Conservation (phyloP, 1,284 basidiomycete genomes). For the Rhodotorula glutinis region DNA sequence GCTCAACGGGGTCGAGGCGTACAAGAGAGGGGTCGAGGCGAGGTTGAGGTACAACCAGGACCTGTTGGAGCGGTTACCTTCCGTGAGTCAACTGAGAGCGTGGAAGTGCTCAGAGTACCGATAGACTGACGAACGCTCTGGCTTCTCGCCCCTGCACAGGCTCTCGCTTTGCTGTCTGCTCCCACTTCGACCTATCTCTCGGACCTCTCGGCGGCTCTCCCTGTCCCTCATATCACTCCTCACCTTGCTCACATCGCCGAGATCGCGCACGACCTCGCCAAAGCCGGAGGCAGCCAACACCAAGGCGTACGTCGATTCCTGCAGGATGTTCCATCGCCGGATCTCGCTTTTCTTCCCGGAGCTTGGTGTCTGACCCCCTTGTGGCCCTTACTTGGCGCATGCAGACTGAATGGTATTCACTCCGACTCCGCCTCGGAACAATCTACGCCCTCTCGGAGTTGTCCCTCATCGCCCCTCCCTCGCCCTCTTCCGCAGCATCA, state of each 20-base stretch:
- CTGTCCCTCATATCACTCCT: slow-evolving; percentile 11
- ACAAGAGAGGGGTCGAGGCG: slow-evolving; percentile 18
- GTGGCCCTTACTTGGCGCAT: background rate
- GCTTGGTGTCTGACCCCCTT: background rate
- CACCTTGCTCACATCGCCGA: slow-evolving; percentile 28
- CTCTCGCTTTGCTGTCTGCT: slow-evolving; percentile 31
- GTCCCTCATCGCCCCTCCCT: slow-evolving; percentile 19
- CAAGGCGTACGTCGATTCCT: slow-evolving; percentile 30
- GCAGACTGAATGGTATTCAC: slow-evolving; percentile 26
- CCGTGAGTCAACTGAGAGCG: slow-evolving; percentile 14
- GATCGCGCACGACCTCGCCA: slow-evolving; percentile 36
- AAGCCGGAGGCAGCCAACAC: slow-evolving; percentile 20
- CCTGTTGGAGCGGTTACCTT: slow-evolving; percentile 13
- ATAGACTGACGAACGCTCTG: background rate
- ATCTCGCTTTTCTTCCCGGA: background rate
- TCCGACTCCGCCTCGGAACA: slow-evolving; percentile 17
- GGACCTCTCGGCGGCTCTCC: slow-evolving; percentile 16
- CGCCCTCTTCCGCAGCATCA: background rate
- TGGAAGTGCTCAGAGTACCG: background rate
- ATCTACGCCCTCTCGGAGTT: slow-evolving; percentile 28
- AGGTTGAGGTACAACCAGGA: slow-evolving; percentile 30
- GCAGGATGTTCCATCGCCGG: too few relatives aligned
- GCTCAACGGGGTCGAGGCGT: slow-evolving; percentile 4
- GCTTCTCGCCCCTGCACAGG: slow-evolving; percentile 15
- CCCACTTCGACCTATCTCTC: slow-evolving; percentile 23